Percentiles rank a stretch among this genome's conserved stretches.
Evolutionary conservation across 495 filamentous ascomycete genomes (phyloP).

Genomic region (Niebla homalea): DNA sequence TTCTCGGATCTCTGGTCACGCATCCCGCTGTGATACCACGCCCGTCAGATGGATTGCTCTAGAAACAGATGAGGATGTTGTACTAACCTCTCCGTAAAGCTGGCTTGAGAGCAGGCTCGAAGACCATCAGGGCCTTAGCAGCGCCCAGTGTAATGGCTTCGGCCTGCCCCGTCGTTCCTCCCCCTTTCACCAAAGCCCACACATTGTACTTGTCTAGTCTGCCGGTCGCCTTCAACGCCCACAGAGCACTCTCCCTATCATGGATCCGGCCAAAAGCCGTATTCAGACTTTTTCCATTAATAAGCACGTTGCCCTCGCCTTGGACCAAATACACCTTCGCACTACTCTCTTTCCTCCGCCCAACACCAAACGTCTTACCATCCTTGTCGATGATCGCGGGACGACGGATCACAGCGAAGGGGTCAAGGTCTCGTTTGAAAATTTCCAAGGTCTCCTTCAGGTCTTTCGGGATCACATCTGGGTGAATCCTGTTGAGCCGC

Average conservation of each 20-base stretch:
- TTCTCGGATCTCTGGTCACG: conserved; percentile 80
- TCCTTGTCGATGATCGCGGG: conserved; percentile 50
- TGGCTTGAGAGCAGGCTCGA: conserved; percentile 49
- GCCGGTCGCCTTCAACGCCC: conserved; percentile 72
- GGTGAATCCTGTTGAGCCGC: conserved; percentile 75
- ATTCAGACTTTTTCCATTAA: conserved; percentile 75
- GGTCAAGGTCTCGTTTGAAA: conserved; percentile 66
- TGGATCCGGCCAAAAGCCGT: conserved; percentile 76
- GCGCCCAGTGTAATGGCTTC: conserved; percentile 91
- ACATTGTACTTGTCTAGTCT: conserved; percentile 94
- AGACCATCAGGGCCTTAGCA: conserved; percentile 67
- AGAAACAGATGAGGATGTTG: conserved; percentile 4
- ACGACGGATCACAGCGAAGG: conserved; percentile 44
- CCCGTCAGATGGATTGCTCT: conserved; percentile 4
- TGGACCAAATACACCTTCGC: conserved; percentile 81
- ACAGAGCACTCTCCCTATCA: conserved; percentile 87
- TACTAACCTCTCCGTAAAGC: conserved; percentile 75
- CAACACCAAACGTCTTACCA: conserved; percentile 64
- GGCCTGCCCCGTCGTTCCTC: conserved; percentile 87
- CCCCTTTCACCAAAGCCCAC: conserved; percentile 69
- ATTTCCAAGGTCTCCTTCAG: conserved; percentile 47
- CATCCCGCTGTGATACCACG: conserved; percentile 54
- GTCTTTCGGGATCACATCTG: conserved; percentile 55
- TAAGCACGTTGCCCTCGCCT: conserved; percentile 72
- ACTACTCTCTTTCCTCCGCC: conserved; percentile 71